A percentile compares a stretch with the other conserved stretches of the same genome.
Evolutionary conservation across 108 stramenopile species (phyloP).

Genomic region (Discostella stelligeroides): DNA sequence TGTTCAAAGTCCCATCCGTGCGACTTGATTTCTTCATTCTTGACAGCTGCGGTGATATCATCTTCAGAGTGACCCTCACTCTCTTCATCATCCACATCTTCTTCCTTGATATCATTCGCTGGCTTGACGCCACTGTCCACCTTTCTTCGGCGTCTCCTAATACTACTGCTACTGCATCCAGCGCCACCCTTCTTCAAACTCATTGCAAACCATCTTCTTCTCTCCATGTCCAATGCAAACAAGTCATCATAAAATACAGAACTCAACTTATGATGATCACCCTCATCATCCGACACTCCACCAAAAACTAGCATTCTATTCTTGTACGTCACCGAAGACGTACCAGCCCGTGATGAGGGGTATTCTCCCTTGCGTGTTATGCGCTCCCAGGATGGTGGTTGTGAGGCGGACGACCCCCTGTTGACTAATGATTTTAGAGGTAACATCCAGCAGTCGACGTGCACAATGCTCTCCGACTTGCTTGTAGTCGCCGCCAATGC

Average conservation of each 20-base stretch:
- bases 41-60: not conserved
- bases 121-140: slow-evolving; percentile 28
- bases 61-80: slow-evolving; percentile 2
- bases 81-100: not conserved
- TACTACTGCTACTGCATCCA: slow-evolving; percentile 25
- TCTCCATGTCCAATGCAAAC: slow-evolving; percentile 81
- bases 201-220: slow-evolving; percentile 86
- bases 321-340: slow-evolving; percentile 64
- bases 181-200: slow-evolving; percentile 40
- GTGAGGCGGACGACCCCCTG: slow-evolving; percentile 11
- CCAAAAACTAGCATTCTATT: slow-evolving; percentile 81
- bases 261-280: slow-evolving; percentile 72
- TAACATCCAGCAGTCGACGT: slow-evolving; percentile 84
- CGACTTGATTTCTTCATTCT: slow-evolving; percentile 44
- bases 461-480: slow-evolving; percentile 76
- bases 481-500: slow-evolving; percentile 5
- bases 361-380: slow-evolving; percentile 68
- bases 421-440: slow-evolving; percentile 66
- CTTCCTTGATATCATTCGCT: slow-evolving; percentile 35
- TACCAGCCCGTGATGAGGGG: slow-evolving; percentile 73
- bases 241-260: slow-evolving; percentile 89
- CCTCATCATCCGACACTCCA: slow-evolving; percentile 84
- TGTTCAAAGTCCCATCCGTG: slow-evolving; percentile 82
- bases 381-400: slow-evolving; percentile 82
- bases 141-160: slow-evolving; percentile 49